phyloP scores from a whole-genome alignment of 2,329 filamentous ascomycete species.

The Botrytis cinerea region DNA sequence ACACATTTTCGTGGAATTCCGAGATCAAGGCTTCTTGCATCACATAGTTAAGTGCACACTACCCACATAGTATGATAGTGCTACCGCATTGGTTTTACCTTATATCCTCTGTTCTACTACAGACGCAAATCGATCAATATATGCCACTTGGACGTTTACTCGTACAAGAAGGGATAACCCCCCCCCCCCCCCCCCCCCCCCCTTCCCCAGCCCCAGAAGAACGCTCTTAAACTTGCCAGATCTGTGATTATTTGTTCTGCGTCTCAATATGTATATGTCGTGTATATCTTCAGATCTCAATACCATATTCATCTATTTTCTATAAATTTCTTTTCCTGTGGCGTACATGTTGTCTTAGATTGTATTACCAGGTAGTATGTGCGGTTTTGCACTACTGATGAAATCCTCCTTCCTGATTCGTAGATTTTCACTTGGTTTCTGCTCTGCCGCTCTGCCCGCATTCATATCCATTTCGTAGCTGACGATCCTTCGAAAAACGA shows the following conservation, averaged over 20 bases:
- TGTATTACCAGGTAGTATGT: slow-evolving; percentile 5
- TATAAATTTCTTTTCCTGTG: slow-evolving; percentile 7
- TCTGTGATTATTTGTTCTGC: not conserved
- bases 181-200: too few relatives aligned
- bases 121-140: slow-evolving; percentile 5
- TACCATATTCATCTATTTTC: not conserved
- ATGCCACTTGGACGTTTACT: slow-evolving; percentile 10
- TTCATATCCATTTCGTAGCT: slow-evolving; percentile 7
- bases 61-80: not conserved
- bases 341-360: slow-evolving; percentile 20
- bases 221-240: not conserved
- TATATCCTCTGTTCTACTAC: not conserved
- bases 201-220: not conserved
- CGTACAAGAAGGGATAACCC: not conserved
- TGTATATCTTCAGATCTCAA: slow-evolving; percentile 11
- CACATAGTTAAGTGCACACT: not conserved
- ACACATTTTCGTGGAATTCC: not conserved
- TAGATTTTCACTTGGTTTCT: slow-evolving; percentile 13
- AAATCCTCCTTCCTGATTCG: slow-evolving; percentile 21
- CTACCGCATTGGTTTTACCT: not conserved
- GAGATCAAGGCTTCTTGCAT: slow-evolving; percentile 8
- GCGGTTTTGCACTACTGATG: not conserved
- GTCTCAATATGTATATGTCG: not conserved
- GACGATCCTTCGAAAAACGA: slow-evolving; percentile 14
- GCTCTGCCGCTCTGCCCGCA: slow-evolving; percentile 22